Evolutionary conservation across 1,284 basidiomycete species (phyloP), one percentile per base, ranked within the genome.

Genomic region (Austropuccinia psidii): DNA sequence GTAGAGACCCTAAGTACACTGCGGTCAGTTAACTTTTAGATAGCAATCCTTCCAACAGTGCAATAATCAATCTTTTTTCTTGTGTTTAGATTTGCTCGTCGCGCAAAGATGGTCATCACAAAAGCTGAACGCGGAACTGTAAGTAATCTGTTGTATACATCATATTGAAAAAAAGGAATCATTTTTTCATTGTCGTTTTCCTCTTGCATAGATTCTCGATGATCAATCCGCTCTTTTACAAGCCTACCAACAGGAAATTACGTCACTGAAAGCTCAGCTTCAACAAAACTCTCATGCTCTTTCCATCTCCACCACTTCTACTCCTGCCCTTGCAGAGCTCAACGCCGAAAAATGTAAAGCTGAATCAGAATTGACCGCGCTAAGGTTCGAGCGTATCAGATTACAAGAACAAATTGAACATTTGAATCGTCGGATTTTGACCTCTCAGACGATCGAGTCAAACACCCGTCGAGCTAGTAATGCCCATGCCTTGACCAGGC

Each of bases 51-150:
- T n/a, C n/a, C n/a, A n/a, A n/a, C n/a, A n/a, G n/a, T n/a, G n/a
- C n/a, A n/a, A n/a, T n/a, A n/a, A n/a, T n/a, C n/a, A n/a, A 45
- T 45, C 11, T 13, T n/a, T 45, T 45, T 45, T 45, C 43, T 45
- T 45, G 27, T 31, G 41, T 79, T 86, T 65, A 85, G 85, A 76
- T 86, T 86, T 75, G 85, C 85, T 17, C 82, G 82, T 7, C 77
- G 84, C 21, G 85, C 84, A 74, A 84, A 84, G 65, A 82, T 84
- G 77, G 84, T 86, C 55, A 82, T 84, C 55, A 86, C 85, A 2
- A 83, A 83, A 68, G 85, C 85, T 5, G 82, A 84, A 78, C 80
- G 84, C 75, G 84, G 85, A 21, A 80, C 83, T 2, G 82, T 83
- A 47, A 35, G 68, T 52, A 6, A 37, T 58, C 35, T 33, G 33